These are phyloP conservation scores for Capniomyces stellatus DNA, from an alignment of 371 early-diverging fungal genomes.

Conservation along the genomic window DNA sequence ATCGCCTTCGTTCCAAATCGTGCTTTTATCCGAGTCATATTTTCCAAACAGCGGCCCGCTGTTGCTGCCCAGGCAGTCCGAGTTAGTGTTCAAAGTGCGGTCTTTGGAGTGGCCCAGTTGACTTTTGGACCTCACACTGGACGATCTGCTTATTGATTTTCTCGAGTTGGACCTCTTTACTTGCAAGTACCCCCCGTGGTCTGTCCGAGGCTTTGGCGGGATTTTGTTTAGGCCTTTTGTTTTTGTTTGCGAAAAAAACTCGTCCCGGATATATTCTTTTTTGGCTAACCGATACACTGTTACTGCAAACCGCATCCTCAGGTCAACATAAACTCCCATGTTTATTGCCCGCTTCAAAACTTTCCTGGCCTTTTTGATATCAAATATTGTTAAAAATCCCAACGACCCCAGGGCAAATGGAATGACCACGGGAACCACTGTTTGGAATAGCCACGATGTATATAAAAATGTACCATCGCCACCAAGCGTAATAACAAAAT, in stretches of 20 bases:
- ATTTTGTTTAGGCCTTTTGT: too few species aligned
- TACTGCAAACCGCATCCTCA: conserved; percentile 75
- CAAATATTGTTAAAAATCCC: conserved; percentile 81
- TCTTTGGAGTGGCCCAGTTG: too few species aligned
- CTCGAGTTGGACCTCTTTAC: too few species aligned
- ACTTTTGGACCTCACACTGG: too few species aligned
- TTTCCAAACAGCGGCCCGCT: too few species aligned
- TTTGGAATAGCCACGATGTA: conserved; percentile 76
- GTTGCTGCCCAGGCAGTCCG: too few species aligned
- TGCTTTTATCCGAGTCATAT: too few species aligned
- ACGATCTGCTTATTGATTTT: too few species aligned
- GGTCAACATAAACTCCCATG: conserved; percentile 58
- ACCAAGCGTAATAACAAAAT: conserved; percentile 65
- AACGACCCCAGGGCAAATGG: conserved; percentile 77
- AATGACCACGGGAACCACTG: conserved; percentile 65
- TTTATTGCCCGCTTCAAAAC: conserved; percentile 39
- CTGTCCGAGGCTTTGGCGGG: too few species aligned
- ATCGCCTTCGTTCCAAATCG: too few species aligned
- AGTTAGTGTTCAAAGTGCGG: too few species aligned
- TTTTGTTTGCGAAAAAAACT: neutral
- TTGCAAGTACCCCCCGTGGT: too few species aligned
- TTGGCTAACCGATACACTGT: conserved; percentile 41
- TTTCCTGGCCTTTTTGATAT: conserved; percentile 38
- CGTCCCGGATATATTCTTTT: neutral
- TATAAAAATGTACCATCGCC: conserved; percentile 81